These are phyloP conservation scores for Taphrina wiesneri DNA, from an alignment of 1,139 yeast species.

Conservation along the genomic window DNA sequence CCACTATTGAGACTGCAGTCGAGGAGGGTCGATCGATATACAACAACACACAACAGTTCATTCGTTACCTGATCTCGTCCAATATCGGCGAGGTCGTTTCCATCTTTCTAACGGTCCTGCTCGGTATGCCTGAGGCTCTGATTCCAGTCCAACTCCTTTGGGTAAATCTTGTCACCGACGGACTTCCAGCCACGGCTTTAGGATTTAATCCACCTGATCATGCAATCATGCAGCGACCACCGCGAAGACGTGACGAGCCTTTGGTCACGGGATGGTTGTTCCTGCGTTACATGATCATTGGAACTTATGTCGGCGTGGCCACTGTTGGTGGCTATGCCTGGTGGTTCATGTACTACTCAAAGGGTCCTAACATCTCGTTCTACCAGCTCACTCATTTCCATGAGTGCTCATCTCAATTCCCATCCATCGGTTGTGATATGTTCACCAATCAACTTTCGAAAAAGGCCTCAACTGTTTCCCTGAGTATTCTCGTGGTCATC, in stretches of 20 bases:
- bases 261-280: slow-evolving; percentile 48
- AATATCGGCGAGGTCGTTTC: slow-evolving; percentile 55
- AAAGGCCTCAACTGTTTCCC: slow-evolving; percentile 49
- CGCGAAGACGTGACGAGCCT: slow-evolving; percentile 47
- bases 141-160: slow-evolving; percentile 47
- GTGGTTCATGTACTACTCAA: slow-evolving; percentile 47
- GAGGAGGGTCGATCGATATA: slow-evolving; percentile 57
- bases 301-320: slow-evolving; percentile 49
- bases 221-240: slow-evolving; percentile 45
- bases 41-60: slow-evolving; percentile 54
- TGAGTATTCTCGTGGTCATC: slow-evolving; percentile 48
- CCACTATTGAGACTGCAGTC: slow-evolving; percentile 56
- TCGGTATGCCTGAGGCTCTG: slow-evolving; percentile 46
- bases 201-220: slow-evolving; percentile 47
- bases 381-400: slow-evolving; percentile 48
- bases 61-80: slow-evolving; percentile 54
- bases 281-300: slow-evolving; percentile 48
- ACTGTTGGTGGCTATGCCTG: slow-evolving; percentile 51
- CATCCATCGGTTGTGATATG: slow-evolving; percentile 47
- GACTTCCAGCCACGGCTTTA: slow-evolving; percentile 47
- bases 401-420: slow-evolving; percentile 45
- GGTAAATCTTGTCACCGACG: slow-evolving; percentile 47
- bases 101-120: slow-evolving; percentile 44
- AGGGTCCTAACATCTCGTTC: slow-evolving; percentile 48
- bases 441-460: slow-evolving; percentile 43